Evolutionary conservation across 179 eudicot species (phyloP), one percentile per base, ranked within the genome.

Genomic region (Pouteria campechiana): DNA sequence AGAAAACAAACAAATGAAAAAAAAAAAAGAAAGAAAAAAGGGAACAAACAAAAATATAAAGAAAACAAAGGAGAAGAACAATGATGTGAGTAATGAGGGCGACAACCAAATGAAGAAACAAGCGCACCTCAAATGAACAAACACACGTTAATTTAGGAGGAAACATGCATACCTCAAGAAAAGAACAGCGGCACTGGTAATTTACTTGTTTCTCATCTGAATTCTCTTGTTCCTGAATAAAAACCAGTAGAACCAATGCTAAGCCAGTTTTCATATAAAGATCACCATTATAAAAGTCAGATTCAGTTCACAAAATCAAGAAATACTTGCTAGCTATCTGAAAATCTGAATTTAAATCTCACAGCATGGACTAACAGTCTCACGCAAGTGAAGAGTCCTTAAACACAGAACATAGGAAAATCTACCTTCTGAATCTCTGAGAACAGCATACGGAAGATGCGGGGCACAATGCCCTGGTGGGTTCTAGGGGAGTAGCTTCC

Each of bases 151-250:
- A 18, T 15, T 11, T 14, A 33, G 30, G 32, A 29, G 36, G 25
- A 24, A 30, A 11, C n/a, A 51, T n/a, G n/a, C 67, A 35, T 56
- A 92, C 99, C 96, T 92, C 99, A 21, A 92, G 92, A 55, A 92
- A 92, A 4, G 96, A 92, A 48, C 99, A 87, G 25, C 93, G 94
- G 33, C 94, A 87, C 52, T 87, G 94, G 47, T 73, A 87, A 63
- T 75, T 87, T 48, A 79, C 73, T 50, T 75, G 83, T 54, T 71
- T 81, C 17, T 58, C 86, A 36, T 68, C 73, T 8, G 78, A 59
- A 38, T 66, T 75, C 16, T 52, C 76, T 60, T 75, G 73, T 30
- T 67, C 89, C 98, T 90, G 35, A 17, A 37, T 5, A 41, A 52
- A 30, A 37, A 51, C 13, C 17, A n/a, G n/a, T n/a, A n/a, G n/a